Conservation (phyloP, 495 filamentous ascomycete species). For the Xylaria telfairii region DNA sequence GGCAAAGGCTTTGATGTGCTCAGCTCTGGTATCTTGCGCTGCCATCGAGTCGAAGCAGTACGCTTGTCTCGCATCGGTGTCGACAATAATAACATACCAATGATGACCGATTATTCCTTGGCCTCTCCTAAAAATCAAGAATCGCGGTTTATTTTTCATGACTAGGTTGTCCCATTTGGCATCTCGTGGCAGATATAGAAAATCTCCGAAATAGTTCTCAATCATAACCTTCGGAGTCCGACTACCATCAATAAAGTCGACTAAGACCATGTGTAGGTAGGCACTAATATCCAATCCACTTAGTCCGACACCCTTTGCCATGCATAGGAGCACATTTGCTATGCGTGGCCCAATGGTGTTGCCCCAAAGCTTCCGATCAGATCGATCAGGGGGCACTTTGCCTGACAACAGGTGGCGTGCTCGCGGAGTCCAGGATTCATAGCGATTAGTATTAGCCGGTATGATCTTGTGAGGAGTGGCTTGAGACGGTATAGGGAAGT, state of each 20-base stretch:
- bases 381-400: background rate
- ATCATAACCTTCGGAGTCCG: background rate
- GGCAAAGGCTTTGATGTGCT: constrained; percentile 8
- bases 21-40: background rate
- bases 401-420: background rate
- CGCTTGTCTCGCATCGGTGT: background rate
- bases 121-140: constrained; percentile 11
- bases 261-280: constrained; percentile 12
- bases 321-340: constrained; percentile 9
- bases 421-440: background rate
- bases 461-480: background rate
- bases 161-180: background rate
- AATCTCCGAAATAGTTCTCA: constrained; percentile 8
- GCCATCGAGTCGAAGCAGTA: constrained; percentile 18
- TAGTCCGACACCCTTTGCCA: background rate
- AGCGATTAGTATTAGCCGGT: background rate
- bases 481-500: constrained; percentile 1
- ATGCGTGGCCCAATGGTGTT: constrained; percentile 8
- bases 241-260: background rate
- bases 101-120: background rate
- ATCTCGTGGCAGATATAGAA: constrained; percentile 10
- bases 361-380: background rate
- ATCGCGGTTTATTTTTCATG: constrained; percentile 8
- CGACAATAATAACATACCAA: constrained; percentile 18
- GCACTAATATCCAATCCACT: constrained; percentile 1